These are phyloP conservation scores for Spirogloea muscicola DNA, from an alignment of 139 green algal species.

Conservation along the genomic window DNA sequence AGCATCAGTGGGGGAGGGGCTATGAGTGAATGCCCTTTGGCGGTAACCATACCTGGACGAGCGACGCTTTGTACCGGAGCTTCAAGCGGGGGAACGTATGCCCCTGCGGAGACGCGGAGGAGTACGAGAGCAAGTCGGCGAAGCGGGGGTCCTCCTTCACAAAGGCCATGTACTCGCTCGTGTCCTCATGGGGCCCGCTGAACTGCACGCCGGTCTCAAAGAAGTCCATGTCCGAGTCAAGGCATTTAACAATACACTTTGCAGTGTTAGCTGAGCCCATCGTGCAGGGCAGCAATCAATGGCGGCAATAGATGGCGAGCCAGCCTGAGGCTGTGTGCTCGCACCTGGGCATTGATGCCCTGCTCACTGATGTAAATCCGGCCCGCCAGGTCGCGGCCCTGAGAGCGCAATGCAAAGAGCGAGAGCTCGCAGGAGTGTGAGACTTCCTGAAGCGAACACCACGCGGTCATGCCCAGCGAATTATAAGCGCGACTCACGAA, in stretches of 20 bases:
- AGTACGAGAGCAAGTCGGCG: conserved; percentile 19
- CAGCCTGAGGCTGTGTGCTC: too few relatives aligned
- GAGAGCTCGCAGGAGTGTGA: background rate
- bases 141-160: conserved; percentile 61
- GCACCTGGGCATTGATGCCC: conserved; percentile 91
- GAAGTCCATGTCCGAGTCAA: too few relatives aligned
- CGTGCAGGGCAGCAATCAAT: too few relatives aligned
- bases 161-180: conserved; percentile 34
- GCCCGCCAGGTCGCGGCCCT: conserved; percentile 65
- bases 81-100: conserved; percentile 42
- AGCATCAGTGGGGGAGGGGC: background rate
- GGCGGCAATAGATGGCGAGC: too few relatives aligned
- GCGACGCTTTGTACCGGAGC: conserved; percentile 42
- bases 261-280: too few relatives aligned
- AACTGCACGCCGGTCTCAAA: conserved; percentile 21
- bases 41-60: conserved; percentile 22
- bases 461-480: background rate
- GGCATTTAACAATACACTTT: too few relatives aligned
- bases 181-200: conserved; percentile 25
- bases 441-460: background rate
- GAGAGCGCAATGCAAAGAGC: conserved; percentile 2
- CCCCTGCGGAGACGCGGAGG: conserved; percentile 5
- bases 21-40: background rate
- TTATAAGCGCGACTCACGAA: background rate
- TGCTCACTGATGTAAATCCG: conserved; percentile 93